Evolutionary conservation across 208 protist species (phyloP).

Genomic region (Trypanosoma cruzi): DNA sequence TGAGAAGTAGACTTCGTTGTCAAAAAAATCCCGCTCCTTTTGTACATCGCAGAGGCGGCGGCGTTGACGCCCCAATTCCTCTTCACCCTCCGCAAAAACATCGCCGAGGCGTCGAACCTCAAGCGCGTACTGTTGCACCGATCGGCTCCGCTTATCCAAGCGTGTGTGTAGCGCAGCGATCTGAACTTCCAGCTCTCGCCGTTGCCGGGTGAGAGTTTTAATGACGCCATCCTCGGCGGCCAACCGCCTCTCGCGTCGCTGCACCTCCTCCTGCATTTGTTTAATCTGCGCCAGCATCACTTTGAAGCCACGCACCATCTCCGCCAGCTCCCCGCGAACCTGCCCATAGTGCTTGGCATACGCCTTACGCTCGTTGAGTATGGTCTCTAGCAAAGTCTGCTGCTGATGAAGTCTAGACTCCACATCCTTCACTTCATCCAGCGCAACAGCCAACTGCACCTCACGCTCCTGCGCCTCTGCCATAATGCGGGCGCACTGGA

Average conservation of each 20-base stretch:
- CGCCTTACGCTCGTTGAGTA: conserved; percentile 95
- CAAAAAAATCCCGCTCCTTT: conserved; percentile 95
- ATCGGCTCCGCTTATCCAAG: conserved; percentile 40
- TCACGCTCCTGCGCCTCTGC: conserved; percentile 90
- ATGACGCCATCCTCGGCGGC: conserved; percentile 42
- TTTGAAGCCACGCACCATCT: conserved; percentile 95
- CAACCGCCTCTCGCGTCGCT: conserved; percentile 61
- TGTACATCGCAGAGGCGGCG: conserved; percentile 94
- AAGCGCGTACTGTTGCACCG: conserved; percentile 43
- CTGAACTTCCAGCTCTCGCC: conserved; percentile 51
- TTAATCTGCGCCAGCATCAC: conserved; percentile 95
- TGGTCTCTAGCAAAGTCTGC: conserved; percentile 90
- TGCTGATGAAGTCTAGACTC: conserved; percentile 62
- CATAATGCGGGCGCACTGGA: conserved; percentile 79
- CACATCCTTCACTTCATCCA: conserved; percentile 79
- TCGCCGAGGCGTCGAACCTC: conserved; percentile 94
- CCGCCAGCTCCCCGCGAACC: conserved; percentile 93
- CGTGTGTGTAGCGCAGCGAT: conserved; percentile 42
- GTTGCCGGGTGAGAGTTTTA: conserved; percentile 51
- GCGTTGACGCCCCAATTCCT: conserved; percentile 85
- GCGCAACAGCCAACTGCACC: conserved; percentile 74
- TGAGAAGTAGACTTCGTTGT: conserved; percentile 93
- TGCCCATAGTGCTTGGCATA: conserved; percentile 97
- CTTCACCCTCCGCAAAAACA: conserved; percentile 92
- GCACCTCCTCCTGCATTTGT: conserved; percentile 94